Evolutionary conservation across 2,329 filamentous ascomycete genomes (phyloP), one percentile per base, ranked within the genome.

Genomic region (Talaromyces sp.): DNA sequence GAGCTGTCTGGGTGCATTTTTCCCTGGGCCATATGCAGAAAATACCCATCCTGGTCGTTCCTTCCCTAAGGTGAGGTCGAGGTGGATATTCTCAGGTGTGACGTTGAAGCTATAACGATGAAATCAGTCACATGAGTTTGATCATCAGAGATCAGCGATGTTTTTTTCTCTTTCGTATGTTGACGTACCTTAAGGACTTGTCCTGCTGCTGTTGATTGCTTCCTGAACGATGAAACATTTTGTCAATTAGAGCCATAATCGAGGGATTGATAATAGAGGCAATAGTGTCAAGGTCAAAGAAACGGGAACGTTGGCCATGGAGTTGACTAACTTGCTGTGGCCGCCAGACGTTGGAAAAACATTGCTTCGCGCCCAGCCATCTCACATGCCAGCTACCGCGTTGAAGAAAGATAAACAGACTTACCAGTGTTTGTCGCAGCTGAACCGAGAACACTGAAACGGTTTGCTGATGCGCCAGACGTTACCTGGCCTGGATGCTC

Each of bases 1-100:
- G 0, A 97, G 83, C 77, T 97, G 92, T 19, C 87, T 87, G 0
- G 93, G 93, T 1, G 90, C 87, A 70, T 93, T 86, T 71, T 82
- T 85, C 3, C 90, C 90, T 0, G 93, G 93, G 0, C 89, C 91
- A 76, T 97, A 98, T 25, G 90, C 85, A 1, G 93, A 97, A 27
- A 97, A 84, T 4, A 95, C 89, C 91, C 93, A 98, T 82, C 86
- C 80, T 19, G 94, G 94, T 8, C 85, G 84, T 67, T 95, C 91
- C 25, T 83, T 82, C 5, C 77, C 77, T 25, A 70, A 68, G 0
- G 83, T 86, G 54, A 96, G 82, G 73, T 96, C 92, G 62, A 79
- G 78, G 67, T 84, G 83, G 70, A 96, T 89, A 2, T 78, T 79
- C 0, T 86, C 85, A 49, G 79, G 78, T n/a, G 79, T 85, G 47